Conservation (phyloP, 768 basidiomycete genomes). For the Lactifluus piperatus region DNA sequence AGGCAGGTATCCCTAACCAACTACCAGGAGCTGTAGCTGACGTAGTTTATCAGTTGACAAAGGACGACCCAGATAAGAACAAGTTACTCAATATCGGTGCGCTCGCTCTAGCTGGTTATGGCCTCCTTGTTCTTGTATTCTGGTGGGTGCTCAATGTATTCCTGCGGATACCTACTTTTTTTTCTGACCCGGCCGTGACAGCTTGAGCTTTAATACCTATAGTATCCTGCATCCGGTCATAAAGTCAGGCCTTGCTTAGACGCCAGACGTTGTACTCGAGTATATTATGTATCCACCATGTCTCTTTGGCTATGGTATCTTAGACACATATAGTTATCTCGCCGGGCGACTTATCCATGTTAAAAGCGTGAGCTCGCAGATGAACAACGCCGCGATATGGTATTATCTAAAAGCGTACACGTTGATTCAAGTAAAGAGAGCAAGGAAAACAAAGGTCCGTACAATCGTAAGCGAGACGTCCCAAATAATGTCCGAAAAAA, state of each 20-base stretch:
- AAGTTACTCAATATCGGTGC: conserved; percentile 49
- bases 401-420: background rate
- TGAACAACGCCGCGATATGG: background rate
- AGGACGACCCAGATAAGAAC: conserved; percentile 48
- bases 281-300: background rate
- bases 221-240: conserved; percentile 37
- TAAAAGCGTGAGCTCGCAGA: background rate
- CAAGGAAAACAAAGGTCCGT: background rate
- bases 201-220: conserved; percentile 76
- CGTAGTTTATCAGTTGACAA: conserved; percentile 45
- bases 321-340: background rate
- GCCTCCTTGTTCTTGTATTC: conserved; percentile 71
- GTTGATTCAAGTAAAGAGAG: background rate
- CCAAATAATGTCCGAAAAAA: background rate
- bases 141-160: conserved; percentile 47
- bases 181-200: conserved; percentile 27
- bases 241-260: conserved; percentile 1
- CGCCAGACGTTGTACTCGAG: background rate
- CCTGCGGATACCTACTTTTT: background rate
- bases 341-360: background rate
- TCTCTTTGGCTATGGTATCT: background rate
- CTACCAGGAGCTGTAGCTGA: background rate
- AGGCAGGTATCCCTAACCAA: conserved; percentile 38
- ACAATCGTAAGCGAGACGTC: background rate
- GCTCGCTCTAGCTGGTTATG: conserved; percentile 65